Evolutionary conservation across 768 basidiomycete species (phyloP).

Genomic region (Naganishia randhawae): DNA sequence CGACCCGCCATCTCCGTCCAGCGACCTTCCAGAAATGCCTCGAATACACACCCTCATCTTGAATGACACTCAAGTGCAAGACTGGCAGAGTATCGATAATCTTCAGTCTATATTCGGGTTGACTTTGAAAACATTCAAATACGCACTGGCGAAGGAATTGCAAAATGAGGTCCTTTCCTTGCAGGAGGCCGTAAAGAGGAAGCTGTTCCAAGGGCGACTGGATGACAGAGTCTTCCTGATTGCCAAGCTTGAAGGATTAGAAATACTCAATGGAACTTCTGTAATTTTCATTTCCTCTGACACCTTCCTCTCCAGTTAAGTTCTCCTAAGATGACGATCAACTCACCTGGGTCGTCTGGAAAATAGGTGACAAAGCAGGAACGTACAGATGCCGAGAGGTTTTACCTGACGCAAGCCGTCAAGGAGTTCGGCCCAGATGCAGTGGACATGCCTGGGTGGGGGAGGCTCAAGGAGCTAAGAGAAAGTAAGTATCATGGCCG

Average conservation of each 20-base stretch:
- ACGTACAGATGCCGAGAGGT: slow-evolving; percentile 41
- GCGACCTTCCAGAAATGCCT: not conserved
- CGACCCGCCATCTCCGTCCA: not conserved
- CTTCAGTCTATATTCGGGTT: not conserved
- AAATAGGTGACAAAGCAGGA: slow-evolving; percentile 32
- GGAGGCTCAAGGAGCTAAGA: slow-evolving; percentile 12
- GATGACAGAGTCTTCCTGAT: slow-evolving; percentile 40
- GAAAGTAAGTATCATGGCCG: slow-evolving; percentile 20
- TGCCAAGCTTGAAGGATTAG: slow-evolving; percentile 35
- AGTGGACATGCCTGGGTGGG: slow-evolving; percentile 6
- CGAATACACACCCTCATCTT: slow-evolving; percentile 22
- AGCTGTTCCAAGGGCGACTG: not conserved
- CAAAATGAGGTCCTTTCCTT: not conserved
- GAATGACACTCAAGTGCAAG: slow-evolving; percentile 9
- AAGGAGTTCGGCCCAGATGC: slow-evolving; percentile 1
- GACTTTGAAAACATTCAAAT: not conserved
- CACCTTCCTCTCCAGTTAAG: too few species aligned
- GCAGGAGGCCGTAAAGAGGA: not conserved
- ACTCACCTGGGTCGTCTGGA: not conserved
- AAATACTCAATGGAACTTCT: slow-evolving; percentile 38
- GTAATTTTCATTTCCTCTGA: not conserved
- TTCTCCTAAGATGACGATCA: not conserved
- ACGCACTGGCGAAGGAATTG: slow-evolving; percentile 6
- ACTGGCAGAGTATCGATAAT: slow-evolving; percentile 35
- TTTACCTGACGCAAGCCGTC: slow-evolving; percentile 32